Percentiles rank a stretch among this genome's conserved stretches.
Evolutionary conservation across 2,329 filamentous ascomycete genomes (phyloP).

Genomic region (Phyllosticta citribraziliensis): DNA sequence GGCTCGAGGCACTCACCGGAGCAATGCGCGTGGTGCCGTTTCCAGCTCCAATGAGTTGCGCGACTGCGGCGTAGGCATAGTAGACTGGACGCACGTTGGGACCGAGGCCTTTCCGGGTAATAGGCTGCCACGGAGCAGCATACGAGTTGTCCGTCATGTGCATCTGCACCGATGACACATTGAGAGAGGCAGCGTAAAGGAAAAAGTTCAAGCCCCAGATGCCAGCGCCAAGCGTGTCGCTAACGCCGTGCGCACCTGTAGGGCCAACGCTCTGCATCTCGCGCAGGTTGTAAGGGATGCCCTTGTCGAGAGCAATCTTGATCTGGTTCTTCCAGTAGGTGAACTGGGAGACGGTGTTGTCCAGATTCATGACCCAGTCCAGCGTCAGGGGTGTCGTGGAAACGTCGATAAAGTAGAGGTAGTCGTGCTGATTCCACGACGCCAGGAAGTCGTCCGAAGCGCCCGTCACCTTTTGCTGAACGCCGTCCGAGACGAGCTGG

Average conservation of each 20-base stretch:
- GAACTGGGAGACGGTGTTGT: slow-evolving; percentile 39
- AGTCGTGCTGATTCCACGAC: slow-evolving; percentile 45
- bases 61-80: slow-evolving; percentile 43
- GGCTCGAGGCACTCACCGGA: slow-evolving; percentile 20
- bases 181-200: slow-evolving; percentile 39
- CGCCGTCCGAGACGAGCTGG: slow-evolving; percentile 31
- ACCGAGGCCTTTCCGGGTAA: slow-evolving; percentile 24
- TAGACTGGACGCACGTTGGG: slow-evolving; percentile 38
- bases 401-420: slow-evolving; percentile 44
- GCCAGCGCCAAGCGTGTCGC: slow-evolving; percentile 40
- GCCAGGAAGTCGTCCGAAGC: slow-evolving; percentile 26
- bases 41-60: slow-evolving; percentile 39
- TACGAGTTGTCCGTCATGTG: slow-evolving; percentile 47
- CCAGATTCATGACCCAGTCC: slow-evolving; percentile 35
- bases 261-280: slow-evolving; percentile 45
- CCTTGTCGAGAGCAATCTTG: slow-evolving; percentile 30
- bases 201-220: slow-evolving; percentile 46
- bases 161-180: slow-evolving; percentile 40
- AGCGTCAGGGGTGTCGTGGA: slow-evolving; percentile 35
- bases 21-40: slow-evolving; percentile 38
- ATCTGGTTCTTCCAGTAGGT: slow-evolving; percentile 37
- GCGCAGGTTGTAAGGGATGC: slow-evolving; percentile 39
- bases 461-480: slow-evolving; percentile 28
- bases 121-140: slow-evolving; percentile 41
- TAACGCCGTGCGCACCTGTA: slow-evolving; percentile 37